Base-by-base conservation (phyloP, 2,329 filamentous ascomycete species). In the Westerdykella aurantiaca region DNA sequence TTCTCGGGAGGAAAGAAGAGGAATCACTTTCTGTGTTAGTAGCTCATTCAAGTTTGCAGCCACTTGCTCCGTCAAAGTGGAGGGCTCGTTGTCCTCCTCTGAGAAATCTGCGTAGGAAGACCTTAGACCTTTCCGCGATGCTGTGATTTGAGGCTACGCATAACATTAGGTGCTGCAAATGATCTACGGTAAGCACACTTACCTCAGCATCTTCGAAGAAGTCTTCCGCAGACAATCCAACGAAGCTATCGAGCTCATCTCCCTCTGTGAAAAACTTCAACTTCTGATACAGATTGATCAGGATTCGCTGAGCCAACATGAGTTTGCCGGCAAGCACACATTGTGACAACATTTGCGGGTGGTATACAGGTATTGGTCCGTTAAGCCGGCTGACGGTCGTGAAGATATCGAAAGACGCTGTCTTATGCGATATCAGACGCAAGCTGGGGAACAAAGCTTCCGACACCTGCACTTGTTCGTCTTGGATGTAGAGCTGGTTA, bases 291-390 rank as follows among this genome's bases (percentile, higher is more conserved):
- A 98, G 71, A 5, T 79, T 79, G 41, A 86, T 72, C 22, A 97
- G 67, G 9, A 95, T 81, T 9, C 75, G 75, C 52, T 88, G 83
- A 2, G 93, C 88, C 5, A 88, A 66, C 3, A 69, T 63, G 29
- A 78, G 77, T 61, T 95, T 95, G 1, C 90, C 91, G 16, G 83
- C 79, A 21, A 95, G 73, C 31, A 95, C 88, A 56, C 86, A 91
- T 64, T 96, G 87, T 41, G 86, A 85, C 21, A 97, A 69, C 46
- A 95, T 87, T 58, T 95, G 88, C 0, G 93, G 93, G 57, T 98
- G 91, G 56, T 95, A 98, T 2, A 94, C 77, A 0, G 93, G 88
- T 6, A 97, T 72, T 2, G 90, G 86, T 0, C 88, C 87, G 58
- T 96, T 97, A 39, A 97, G 74, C 48, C 86, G 77, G 53, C 86